phyloP scores from a whole-genome alignment of 352 stramenopile species.

The Pythium aquatile region DNA sequence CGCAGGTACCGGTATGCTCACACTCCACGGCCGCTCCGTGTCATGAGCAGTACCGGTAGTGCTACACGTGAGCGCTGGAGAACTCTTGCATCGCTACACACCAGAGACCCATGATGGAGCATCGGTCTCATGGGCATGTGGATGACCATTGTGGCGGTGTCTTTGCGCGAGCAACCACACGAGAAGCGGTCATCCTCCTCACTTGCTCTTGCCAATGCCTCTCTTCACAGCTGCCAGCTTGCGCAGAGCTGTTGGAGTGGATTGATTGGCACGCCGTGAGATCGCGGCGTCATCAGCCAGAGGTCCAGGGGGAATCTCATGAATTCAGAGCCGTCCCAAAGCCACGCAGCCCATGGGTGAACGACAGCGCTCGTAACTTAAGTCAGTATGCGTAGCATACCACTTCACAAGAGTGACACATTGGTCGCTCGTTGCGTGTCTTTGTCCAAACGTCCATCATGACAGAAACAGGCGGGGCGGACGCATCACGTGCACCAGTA shows the following conservation, averaged over 20 bases:
- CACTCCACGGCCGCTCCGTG: no score
- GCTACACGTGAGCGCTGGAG: neutral
- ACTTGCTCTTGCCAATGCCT: neutral
- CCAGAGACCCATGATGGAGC: neutral
- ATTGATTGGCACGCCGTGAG: neutral
- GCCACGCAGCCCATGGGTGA: constrained; percentile 23
- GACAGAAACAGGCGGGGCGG: neutral
- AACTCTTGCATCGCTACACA: neutral
- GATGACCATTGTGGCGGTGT: neutral
- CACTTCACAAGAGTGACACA: neutral
- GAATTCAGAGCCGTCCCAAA: constrained; percentile 23
- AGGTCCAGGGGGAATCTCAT: neutral
- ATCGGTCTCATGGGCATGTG: neutral
- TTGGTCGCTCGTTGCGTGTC: constrained; percentile 11
- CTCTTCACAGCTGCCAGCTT: neutral
- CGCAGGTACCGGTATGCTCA: no score
- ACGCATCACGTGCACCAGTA: neutral
- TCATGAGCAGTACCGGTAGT: no score
- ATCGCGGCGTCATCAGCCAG: neutral
- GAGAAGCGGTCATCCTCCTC: neutral
- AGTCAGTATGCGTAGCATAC: constrained; percentile 12
- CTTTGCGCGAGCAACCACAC: neutral
- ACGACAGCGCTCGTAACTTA: constrained; percentile 11
- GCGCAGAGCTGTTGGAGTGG: neutral
- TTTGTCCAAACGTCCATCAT: constrained; percentile 25